Evolutionary conservation across 805 yeast genomes (phyloP).

Genomic region (Sugiyamaella chiloensis): DNA sequence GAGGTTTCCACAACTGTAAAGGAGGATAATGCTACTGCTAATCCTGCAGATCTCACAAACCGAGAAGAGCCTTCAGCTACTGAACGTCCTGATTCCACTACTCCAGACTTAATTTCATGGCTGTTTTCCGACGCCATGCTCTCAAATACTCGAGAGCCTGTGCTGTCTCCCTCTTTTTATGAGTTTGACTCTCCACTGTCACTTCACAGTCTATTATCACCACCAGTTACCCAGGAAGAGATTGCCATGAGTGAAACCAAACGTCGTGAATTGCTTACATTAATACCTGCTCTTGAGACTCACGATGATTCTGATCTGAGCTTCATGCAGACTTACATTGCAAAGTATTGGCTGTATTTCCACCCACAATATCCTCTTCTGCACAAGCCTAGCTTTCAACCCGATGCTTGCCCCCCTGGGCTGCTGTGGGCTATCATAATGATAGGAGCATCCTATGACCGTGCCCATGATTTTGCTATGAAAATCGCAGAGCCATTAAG

Average conservation of each 20-base stretch:
- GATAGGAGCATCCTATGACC: constrained; percentile 50
- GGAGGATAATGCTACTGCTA: background rate
- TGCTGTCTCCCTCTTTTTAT: constrained; percentile 27
- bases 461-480: constrained; percentile 39
- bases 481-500: constrained; percentile 57
- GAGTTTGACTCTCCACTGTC: constrained; percentile 39
- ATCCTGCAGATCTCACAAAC: background rate
- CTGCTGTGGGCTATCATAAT: constrained; percentile 54
- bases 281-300: constrained; percentile 32
- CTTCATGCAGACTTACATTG: constrained; percentile 30
- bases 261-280: constrained; percentile 26
- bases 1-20: no score
- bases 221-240: constrained; percentile 36
- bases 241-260: constrained; percentile 33
- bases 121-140: constrained; percentile 35
- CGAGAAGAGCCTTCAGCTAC: background rate
- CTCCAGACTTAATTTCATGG: constrained; percentile 35
- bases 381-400: constrained; percentile 57
- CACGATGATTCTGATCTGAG: constrained; percentile 36
- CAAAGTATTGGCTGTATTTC: constrained; percentile 53
- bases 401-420: constrained; percentile 46
- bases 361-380: constrained; percentile 59
- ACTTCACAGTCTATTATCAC: constrained; percentile 39
- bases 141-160: constrained; percentile 27
- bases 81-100: constrained; percentile 1